These are phyloP conservation scores for Fraxinus nigra DNA, from an alignment of 305 asterid genomes.

Conservation along the genomic window DNA sequence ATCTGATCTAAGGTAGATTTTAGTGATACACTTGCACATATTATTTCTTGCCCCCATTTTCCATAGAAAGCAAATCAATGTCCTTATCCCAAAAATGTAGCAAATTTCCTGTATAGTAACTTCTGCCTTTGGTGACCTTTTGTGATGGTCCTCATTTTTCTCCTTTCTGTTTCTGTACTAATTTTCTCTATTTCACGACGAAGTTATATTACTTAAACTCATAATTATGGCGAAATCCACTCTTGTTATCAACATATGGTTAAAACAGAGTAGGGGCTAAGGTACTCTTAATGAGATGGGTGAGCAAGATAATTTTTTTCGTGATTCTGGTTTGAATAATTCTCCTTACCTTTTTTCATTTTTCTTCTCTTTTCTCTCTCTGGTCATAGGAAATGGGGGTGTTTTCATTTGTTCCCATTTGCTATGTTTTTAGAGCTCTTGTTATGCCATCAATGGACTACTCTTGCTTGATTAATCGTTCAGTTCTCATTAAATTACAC, in stretches of 20 bases:
- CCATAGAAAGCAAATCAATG: background rate
- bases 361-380: background rate
- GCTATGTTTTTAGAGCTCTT: background rate
- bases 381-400: background rate
- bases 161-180: background rate
- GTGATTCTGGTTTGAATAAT: background rate
- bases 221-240: background rate
- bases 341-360: background rate
- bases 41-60: background rate
- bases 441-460: background rate
- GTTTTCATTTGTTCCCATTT: background rate
- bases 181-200: background rate
- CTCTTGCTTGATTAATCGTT: background rate
- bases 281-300: background rate
- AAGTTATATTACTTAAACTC: background rate
- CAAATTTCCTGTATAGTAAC: background rate
- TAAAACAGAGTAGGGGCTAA: background rate
- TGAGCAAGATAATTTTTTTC: background rate
- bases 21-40: background rate
- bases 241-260: background rate
- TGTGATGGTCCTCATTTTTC: background rate
- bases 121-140: background rate
- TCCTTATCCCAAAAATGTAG: background rate
- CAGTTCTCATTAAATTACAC: background rate
- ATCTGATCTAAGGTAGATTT: conserved; percentile 51